Evolutionary conservation across 169 alveolate genomes (phyloP).

Genomic region (Plasmodium chabaudi): DNA sequence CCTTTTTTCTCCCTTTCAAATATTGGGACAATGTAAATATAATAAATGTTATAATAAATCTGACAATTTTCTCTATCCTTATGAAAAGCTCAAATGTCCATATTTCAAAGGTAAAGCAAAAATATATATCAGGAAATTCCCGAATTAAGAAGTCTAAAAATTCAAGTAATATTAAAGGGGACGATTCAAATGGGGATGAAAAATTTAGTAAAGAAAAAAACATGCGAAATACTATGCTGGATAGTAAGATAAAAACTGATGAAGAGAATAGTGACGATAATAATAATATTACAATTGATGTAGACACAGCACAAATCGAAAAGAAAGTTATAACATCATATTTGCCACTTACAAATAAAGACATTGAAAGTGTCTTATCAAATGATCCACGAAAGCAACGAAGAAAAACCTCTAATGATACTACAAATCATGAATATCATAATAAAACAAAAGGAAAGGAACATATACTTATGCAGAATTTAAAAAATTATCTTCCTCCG

Average conservation of each 20-base stretch:
- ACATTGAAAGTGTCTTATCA: conserved; percentile 37
- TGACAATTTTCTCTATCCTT: conserved; percentile 50
- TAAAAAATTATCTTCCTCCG: too few relatives aligned
- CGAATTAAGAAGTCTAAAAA: too few relatives aligned
- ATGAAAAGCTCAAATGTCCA: conserved; percentile 61
- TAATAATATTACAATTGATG: conserved; percentile 8
- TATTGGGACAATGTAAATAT: conserved; percentile 36
- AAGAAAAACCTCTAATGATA: conserved; percentile 8
- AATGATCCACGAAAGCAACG: conserved; percentile 9
- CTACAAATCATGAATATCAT: not conserved
- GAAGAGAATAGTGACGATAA: conserved; percentile 11
- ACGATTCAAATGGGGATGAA: not conserved
- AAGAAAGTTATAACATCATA: conserved; percentile 34
- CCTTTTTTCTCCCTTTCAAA: conserved; percentile 36
- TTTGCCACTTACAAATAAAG: conserved; percentile 65
- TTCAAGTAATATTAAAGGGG: not conserved
- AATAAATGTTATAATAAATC: conserved; percentile 39
- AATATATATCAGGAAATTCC: conserved; percentile 12
- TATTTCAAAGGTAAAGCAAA: conserved; percentile 42
- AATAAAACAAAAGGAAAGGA: conserved; percentile 6
- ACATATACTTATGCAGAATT: not conserved
- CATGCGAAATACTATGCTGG: not conserved
- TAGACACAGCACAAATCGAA: too few relatives aligned
- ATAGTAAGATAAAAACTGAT: not conserved
- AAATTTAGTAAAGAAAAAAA: not conserved